A percentile compares a stretch with the other conserved stretches of the same genome.
phyloP scores from a whole-genome alignment of 73 alveolate species.

The Effrenium voratum region DNA sequence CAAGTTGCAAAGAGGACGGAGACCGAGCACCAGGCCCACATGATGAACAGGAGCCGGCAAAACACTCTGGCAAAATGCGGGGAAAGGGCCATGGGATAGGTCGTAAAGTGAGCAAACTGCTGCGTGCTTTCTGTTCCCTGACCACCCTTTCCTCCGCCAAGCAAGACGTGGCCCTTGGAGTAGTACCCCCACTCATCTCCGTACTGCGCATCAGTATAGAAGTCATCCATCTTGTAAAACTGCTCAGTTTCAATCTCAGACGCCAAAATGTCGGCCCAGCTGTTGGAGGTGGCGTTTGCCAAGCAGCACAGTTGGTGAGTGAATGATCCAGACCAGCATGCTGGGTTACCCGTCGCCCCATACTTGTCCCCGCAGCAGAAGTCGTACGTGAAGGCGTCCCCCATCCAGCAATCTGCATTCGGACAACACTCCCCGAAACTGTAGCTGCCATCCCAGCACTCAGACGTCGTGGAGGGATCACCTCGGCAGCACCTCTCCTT shows the following conservation, averaged over 20 bases:
- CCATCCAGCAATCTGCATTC: conserved; percentile 81
- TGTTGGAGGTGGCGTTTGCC: conserved; percentile 68
- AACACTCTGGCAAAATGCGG: conserved; percentile 91
- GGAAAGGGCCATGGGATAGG: conserved; percentile 91
- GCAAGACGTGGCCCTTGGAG: conserved; percentile 87
- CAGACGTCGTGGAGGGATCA: conserved; percentile 53
- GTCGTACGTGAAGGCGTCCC: conserved; percentile 55
- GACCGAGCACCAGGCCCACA: conserved; percentile 62
- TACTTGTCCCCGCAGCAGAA: conserved; percentile 50
- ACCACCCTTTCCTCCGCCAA: conserved; percentile 61
- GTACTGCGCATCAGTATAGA: conserved; percentile 86
- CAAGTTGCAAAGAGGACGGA: too few relatives aligned
- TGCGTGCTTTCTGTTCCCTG: conserved; percentile 55
- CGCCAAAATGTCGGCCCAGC: conserved; percentile 76
- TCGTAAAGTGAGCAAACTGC: conserved; percentile 90
- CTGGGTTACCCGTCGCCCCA: conserved; percentile 42
- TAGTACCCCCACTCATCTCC: conserved; percentile 93
- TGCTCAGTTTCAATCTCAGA: conserved; percentile 62
- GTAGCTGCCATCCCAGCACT: conserved; percentile 83
- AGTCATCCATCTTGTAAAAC: conserved; percentile 86
- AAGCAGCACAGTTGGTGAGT: conserved; percentile 81
- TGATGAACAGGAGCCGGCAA: conserved; percentile 75
- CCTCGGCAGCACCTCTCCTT: conserved; percentile 84
- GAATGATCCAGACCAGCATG: conserved; percentile 77
- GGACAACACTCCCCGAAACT: conserved; percentile 90